Percentiles rank a stretch among this genome's conserved stretches.
Conservation (phyloP, 2,329 filamentous ascomycete species). For the Hypoxylon sp. region DNA sequence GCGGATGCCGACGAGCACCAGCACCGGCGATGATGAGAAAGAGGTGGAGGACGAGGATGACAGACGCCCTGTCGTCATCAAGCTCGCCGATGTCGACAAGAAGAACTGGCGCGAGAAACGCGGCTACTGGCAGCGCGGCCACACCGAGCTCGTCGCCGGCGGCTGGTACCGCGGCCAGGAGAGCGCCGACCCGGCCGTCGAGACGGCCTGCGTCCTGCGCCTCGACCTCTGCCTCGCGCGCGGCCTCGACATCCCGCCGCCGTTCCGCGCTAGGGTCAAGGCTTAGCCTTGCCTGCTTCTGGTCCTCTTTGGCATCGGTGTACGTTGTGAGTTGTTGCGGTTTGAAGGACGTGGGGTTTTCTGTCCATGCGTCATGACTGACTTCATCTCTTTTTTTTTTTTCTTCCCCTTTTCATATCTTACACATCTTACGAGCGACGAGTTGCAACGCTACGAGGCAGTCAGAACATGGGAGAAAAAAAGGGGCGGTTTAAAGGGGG, state of each 20-base stretch:
- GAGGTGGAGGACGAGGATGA: too few species aligned
- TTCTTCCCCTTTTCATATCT: conserved; percentile 9
- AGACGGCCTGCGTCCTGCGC: conserved; percentile 43
- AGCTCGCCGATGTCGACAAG: conserved; percentile 79
- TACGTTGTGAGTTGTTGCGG: too few species aligned
- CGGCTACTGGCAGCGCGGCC: conserved; percentile 71
- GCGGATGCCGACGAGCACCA: conserved; percentile 56
- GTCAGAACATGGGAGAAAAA: conserved; percentile 13
- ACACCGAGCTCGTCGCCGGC: conserved; percentile 67
- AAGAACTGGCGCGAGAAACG: conserved; percentile 74
- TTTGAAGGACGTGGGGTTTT: not conserved
- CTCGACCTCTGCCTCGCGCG: conserved; percentile 24
- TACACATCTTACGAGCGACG: conserved; percentile 28
- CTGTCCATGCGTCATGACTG: not conserved
- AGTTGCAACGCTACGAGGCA: conserved; percentile 26
- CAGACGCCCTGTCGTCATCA: conserved; percentile 62
- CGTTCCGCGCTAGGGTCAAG: conserved; percentile 30
- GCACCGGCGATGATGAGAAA: too few species aligned
- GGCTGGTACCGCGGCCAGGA: conserved; percentile 68
- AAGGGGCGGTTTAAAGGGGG: conserved; percentile 4
- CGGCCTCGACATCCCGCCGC: conserved; percentile 28
- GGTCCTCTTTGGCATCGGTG: not conserved
- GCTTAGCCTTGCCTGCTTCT: not conserved
- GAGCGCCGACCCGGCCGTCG: conserved; percentile 35
- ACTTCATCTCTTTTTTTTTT: conserved; percentile 5